Percentiles rank a stretch among this genome's conserved stretches.
Conservation (phyloP, 2,329 filamentous ascomycete species). For the Aspergillus sp. region DNA sequence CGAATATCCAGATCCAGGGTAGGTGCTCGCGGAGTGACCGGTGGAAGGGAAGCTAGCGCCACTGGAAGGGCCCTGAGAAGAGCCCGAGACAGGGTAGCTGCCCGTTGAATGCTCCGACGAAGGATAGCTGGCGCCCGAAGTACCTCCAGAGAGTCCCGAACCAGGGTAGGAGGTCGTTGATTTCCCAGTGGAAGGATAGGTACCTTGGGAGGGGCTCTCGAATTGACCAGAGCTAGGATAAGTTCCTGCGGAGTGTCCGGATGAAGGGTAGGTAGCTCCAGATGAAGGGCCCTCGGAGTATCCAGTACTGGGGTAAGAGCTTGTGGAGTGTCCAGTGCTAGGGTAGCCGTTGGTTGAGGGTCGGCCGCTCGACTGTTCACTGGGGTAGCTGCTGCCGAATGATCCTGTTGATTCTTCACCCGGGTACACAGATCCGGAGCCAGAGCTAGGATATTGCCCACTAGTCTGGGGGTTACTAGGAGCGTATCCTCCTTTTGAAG, state of each 20-base stretch:
- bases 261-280: not conserved
- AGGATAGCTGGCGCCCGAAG: not conserved
- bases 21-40: not conserved
- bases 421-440: not conserved
- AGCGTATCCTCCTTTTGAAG: not conserved
- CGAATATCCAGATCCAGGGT: not conserved
- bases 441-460: not conserved
- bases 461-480: not conserved
- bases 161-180: not conserved
- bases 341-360: not conserved
- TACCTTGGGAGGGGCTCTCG: not conserved
- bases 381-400: not conserved
- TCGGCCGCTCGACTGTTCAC: not conserved
- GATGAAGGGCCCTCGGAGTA: not conserved
- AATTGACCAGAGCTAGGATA: not conserved
- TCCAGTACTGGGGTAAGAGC: not conserved
- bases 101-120: not conserved
- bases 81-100: too few relatives aligned
- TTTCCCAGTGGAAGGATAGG: not conserved
- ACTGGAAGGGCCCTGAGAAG: not conserved
- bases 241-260: not conserved
- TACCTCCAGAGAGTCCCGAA: not conserved
- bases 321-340: not conserved
- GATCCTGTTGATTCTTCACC: not conserved
- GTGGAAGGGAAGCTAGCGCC: not conserved